A percentile compares a stretch with the other conserved stretches of the same genome.
phyloP scores from a whole-genome alignment of 2,329 filamentous ascomycete species.

The Talaromyces marneffei region DNA sequence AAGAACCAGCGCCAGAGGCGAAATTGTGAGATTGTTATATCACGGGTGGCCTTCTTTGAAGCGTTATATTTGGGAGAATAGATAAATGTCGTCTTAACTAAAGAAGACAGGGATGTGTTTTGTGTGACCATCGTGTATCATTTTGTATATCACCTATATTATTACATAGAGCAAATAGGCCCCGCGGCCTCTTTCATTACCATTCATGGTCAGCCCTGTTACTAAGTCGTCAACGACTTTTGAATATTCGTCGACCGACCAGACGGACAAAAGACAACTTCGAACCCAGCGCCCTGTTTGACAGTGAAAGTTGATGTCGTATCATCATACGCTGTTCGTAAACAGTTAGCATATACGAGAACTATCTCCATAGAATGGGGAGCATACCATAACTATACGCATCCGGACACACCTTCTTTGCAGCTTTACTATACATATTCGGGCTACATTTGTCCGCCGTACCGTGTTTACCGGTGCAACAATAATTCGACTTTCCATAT shows the following conservation, averaged over 20 bases:
- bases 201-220: not conserved
- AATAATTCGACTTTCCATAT: constrained; percentile 61
- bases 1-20: constrained; percentile 13
- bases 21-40: constrained; percentile 13
- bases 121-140: not conserved
- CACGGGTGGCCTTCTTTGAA: not conserved
- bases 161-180: not conserved
- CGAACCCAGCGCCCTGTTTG: constrained; percentile 64
- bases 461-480: constrained; percentile 66
- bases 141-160: not conserved
- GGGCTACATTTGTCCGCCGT: constrained; percentile 59
- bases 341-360: not conserved
- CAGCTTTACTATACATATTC: constrained; percentile 60
- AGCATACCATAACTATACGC: constrained; percentile 70
- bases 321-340: constrained; percentile 48
- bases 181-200: not conserved
- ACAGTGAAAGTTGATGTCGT: constrained; percentile 54
- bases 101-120: not conserved
- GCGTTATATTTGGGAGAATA: not conserved
- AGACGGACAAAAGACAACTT: constrained; percentile 69
- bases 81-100: not conserved
- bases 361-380: not conserved
- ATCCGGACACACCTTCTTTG: constrained; percentile 74
- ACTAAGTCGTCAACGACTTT: constrained; percentile 13
- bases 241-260: constrained; percentile 30